Conservation (phyloP, 352 stramenopile species). For the Aphanomyces stellatus region DNA sequence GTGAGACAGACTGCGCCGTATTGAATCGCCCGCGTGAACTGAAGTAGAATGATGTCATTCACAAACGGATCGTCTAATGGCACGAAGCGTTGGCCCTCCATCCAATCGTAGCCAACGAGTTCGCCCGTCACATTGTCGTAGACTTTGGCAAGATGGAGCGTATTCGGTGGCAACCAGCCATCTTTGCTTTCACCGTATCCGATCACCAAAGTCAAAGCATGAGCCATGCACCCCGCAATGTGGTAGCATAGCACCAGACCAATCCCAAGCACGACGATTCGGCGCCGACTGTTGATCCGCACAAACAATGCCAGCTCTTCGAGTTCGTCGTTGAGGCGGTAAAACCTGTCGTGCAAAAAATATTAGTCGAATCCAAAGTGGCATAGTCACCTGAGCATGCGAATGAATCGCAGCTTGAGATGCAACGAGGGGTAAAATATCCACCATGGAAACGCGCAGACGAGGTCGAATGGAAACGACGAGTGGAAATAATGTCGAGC, state of each 20-base stretch:
- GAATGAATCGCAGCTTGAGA: neutral
- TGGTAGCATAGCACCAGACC: conserved; percentile 17
- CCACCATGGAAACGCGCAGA: conserved; percentile 13
- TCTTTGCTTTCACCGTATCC: neutral
- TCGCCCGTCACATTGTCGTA: neutral
- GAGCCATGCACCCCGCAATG: conserved; percentile 12
- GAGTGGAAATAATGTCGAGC: conserved; percentile 5
- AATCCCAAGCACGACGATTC: conserved; percentile 10
- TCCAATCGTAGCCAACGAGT: neutral
- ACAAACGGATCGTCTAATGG: conserved; percentile 10
- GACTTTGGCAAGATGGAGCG: neutral
- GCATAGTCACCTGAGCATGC: neutral
- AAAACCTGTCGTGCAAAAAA: neutral
- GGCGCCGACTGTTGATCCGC: conserved; percentile 8
- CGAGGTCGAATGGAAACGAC: conserved; percentile 8
- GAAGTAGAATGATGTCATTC: neutral
- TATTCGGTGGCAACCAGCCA: conserved; percentile 12
- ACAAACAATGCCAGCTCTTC: conserved; percentile 16
- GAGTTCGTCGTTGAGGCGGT: neutral
- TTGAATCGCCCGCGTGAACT: conserved; percentile 2
- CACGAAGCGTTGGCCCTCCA: neutral
- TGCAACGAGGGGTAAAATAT: conserved; percentile 5
- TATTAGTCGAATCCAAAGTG: no score
- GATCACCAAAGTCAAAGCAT: neutral
- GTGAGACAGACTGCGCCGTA: conserved; percentile 18